These are phyloP conservation scores for Viola odorata DNA, from an alignment of 345 rosid genomes.

Conservation along the genomic window DNA sequence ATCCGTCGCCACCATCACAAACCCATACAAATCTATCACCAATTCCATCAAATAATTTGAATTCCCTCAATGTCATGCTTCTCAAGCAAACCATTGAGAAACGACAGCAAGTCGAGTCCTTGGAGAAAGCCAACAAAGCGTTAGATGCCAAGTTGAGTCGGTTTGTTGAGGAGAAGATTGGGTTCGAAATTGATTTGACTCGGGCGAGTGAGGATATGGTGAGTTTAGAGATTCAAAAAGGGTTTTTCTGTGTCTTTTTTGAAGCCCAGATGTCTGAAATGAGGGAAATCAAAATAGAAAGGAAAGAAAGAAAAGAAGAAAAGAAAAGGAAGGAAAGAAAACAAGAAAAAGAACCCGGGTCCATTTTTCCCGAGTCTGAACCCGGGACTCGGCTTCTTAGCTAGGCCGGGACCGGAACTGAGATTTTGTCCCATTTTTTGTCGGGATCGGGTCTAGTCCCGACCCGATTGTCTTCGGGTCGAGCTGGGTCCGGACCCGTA, in stretches of 20 bases:
- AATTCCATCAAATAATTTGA: conserved; percentile 20
- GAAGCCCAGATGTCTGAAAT: conserved; percentile 35
- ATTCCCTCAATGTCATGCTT: conserved; percentile 51
- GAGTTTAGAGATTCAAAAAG: conserved; percentile 38
- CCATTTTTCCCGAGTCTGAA: no score
- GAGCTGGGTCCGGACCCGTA: no score
- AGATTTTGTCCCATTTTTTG: no score
- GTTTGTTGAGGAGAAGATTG: conserved; percentile 20
- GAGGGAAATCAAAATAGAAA: conserved; percentile 20
- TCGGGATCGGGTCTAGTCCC: no score
- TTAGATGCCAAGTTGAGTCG: conserved; percentile 44
- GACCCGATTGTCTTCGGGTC: no score
- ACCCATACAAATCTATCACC: no score
- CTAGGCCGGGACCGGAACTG: no score
- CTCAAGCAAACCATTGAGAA: conserved; percentile 47
- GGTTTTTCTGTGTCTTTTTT: conserved; percentile 34
- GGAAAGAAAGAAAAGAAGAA: no score
- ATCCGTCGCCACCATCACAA: no score
- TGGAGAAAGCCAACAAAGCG: conserved; percentile 30
- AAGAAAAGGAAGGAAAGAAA: no score
- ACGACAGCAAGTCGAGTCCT: conserved; percentile 44
- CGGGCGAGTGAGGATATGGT: conserved; percentile 33
- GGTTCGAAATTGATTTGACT: conserved; percentile 31
- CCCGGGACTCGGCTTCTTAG: no score
- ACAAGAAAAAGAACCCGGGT: no score